phyloP scores from a whole-genome alignment of 108 stramenopile species.

The Skeletonema tropicum region DNA sequence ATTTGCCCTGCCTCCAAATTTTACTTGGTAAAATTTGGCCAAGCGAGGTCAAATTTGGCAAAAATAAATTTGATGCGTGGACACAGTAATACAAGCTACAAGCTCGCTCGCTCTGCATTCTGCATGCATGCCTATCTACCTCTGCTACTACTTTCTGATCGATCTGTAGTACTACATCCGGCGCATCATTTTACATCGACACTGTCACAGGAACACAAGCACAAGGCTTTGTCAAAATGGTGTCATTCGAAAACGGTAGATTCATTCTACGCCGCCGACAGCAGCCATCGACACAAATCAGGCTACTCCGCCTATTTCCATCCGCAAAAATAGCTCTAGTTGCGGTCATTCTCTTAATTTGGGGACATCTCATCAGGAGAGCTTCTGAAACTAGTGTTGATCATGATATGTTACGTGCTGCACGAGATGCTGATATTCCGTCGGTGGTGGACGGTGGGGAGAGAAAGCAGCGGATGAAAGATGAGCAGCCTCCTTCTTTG shows the following conservation, averaged over 20 bases:
- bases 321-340: background rate
- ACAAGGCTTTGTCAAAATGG: too few species aligned
- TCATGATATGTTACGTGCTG: conserved; percentile 3
- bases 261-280: conserved; percentile 11
- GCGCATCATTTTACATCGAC: too few species aligned
- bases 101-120: too few species aligned
- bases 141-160: too few species aligned
- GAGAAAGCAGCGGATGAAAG: background rate
- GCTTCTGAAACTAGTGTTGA: background rate
- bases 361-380: background rate
- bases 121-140: too few species aligned
- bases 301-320: background rate
- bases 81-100: too few species aligned
- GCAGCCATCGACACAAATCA: background rate
- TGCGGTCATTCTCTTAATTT: background rate
- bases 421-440: conserved; percentile 6
- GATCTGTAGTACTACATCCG: too few species aligned
- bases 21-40: too few species aligned
- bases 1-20: too few species aligned
- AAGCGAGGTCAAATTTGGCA: too few species aligned
- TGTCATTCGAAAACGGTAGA: conserved; percentile 5
- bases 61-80: too few species aligned
- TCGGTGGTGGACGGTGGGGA: background rate
- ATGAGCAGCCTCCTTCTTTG: background rate
- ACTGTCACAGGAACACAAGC: too few species aligned